phyloP scores from a whole-genome alignment of 2,329 filamentous ascomycete genomes.

The Sclerotiophoma versabilis region DNA sequence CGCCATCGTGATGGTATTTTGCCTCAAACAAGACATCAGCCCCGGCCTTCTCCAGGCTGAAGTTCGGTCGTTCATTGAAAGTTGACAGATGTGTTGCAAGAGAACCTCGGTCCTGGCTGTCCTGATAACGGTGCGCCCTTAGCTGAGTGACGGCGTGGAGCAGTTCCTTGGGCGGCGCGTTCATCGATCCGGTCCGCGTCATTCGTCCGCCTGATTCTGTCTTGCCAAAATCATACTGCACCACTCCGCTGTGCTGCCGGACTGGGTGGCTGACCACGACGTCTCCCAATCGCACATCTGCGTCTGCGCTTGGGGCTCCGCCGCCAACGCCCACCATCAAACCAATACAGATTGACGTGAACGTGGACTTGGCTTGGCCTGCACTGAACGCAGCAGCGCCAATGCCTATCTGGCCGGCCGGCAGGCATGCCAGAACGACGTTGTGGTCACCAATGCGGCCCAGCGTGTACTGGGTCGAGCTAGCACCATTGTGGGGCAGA shows the following conservation, averaged over 20 bases:
- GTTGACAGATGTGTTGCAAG: neutral
- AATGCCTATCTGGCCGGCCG: conserved; percentile 41
- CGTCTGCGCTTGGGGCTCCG: neutral
- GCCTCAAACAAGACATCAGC: neutral
- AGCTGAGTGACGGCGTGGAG: conserved; percentile 10
- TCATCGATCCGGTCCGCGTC: conserved; percentile 14
- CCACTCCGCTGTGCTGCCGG: conserved; percentile 6
- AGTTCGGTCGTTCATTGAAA: neutral
- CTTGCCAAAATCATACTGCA: conserved; percentile 15
- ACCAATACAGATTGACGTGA: neutral
- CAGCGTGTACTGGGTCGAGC: conserved; percentile 30
- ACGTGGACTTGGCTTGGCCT: neutral
- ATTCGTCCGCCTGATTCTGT: neutral
- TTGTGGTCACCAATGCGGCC: conserved; percentile 40
- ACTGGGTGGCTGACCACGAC: conserved; percentile 17
- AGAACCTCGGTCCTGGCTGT: neutral
- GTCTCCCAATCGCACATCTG: conserved; percentile 12
- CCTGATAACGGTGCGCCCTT: neutral
- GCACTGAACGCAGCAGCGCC: conserved; percentile 35
- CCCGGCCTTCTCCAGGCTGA: neutral
- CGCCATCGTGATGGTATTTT: conserved; percentile 1
- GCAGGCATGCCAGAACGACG: conserved; percentile 45
- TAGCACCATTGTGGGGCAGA: conserved; percentile 27
- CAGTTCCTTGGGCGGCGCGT: conserved; percentile 8
- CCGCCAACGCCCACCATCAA: neutral